phyloP scores from a whole-genome alignment of 345 rosid species.

The Aegle marmelos region DNA sequence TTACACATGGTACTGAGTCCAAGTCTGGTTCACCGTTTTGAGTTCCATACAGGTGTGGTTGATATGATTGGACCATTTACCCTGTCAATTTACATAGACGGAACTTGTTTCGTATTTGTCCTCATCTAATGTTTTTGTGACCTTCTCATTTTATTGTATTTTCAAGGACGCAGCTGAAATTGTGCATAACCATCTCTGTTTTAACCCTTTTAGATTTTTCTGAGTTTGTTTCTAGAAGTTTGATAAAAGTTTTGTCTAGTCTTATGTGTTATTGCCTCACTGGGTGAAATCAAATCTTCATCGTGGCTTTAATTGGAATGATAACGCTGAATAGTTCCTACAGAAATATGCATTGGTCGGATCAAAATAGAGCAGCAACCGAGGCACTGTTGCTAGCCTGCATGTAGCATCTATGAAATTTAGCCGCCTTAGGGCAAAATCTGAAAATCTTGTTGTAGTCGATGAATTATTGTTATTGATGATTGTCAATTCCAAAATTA shows the following conservation, averaged over 20 bases:
- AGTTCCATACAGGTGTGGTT: background rate
- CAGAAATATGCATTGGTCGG: background rate
- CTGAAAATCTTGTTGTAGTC: background rate
- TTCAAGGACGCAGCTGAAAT: background rate
- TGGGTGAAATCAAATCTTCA: background rate
- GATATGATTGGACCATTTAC: constrained; percentile 7
- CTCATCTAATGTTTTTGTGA: background rate
- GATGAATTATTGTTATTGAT: background rate
- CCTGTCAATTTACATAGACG: background rate
- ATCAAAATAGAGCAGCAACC: background rate
- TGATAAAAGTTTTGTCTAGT: background rate
- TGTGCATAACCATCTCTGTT: background rate
- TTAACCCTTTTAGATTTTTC: no score
- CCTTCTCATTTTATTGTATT: background rate
- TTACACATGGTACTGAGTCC: background rate
- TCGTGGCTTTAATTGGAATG: background rate
- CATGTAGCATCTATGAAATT: background rate
- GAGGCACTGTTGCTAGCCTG: background rate
- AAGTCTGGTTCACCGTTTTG: background rate
- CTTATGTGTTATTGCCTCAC: background rate
- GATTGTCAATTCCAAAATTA: constrained; percentile 1
- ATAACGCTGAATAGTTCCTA: background rate
- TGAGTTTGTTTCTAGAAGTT: background rate
- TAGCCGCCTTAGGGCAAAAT: background rate
- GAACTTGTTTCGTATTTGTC: background rate